Conservation (phyloP, 345 rosid species). For the Diplotaxis tenuifolia region DNA sequence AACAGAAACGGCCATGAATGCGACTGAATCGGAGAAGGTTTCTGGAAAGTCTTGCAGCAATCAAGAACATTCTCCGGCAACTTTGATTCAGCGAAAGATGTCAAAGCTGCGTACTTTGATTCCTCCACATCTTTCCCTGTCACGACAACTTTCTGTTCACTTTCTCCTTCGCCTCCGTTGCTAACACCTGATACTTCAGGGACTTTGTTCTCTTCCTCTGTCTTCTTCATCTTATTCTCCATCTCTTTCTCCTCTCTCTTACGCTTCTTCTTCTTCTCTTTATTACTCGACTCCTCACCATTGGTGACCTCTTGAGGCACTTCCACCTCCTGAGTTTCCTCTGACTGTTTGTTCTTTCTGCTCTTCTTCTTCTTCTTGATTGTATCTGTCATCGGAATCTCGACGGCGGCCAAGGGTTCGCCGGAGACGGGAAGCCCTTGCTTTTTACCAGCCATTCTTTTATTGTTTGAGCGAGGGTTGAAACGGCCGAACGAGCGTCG, state of each 20-base stretch:
- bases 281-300: slow-evolving; percentile 30
- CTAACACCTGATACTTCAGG: neutral
- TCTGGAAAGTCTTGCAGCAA: slow-evolving; percentile 72
- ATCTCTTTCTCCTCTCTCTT: slow-evolving; percentile 38
- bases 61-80: slow-evolving; percentile 66
- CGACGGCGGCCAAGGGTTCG: slow-evolving; percentile 26
- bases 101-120: slow-evolving; percentile 58
- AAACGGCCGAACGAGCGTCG: slow-evolving; percentile 36
- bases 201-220: slow-evolving; percentile 25
- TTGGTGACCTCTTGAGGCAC: slow-evolving; percentile 22
- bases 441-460: slow-evolving; percentile 30
- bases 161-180: slow-evolving; percentile 25
- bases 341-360: slow-evolving; percentile 33
- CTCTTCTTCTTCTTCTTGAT: slow-evolving; percentile 39
- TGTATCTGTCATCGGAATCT: slow-evolving; percentile 13
- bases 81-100: slow-evolving; percentile 52
- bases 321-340: slow-evolving; percentile 26
- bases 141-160: slow-evolving; percentile 51
- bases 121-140: slow-evolving; percentile 62
- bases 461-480: neutral
- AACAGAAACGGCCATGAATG: slow-evolving; percentile 91
- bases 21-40: slow-evolving; percentile 90
- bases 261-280: slow-evolving; percentile 45
- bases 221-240: slow-evolving; percentile 33
- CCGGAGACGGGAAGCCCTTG: slow-evolving; percentile 32